Percentiles rank a stretch among this genome's conserved stretches.
phyloP scores from a whole-genome alignment of 169 alveolate species.

The Plasmodium billcollinsi region DNA sequence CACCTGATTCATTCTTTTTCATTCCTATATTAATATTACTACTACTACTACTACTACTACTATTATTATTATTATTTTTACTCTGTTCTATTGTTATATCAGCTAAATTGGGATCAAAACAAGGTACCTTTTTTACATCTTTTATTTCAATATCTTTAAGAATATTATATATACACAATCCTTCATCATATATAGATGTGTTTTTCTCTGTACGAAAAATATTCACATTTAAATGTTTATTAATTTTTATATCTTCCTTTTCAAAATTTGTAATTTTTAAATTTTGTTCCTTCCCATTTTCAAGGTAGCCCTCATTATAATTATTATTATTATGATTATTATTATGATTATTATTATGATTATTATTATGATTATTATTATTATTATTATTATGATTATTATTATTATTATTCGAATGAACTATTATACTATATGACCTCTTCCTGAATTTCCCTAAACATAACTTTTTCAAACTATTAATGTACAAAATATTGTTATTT shows the following conservation, averaged over 20 bases:
- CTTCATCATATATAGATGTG: conserved; percentile 34
- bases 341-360: neutral
- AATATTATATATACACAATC: conserved; percentile 12
- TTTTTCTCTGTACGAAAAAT: conserved; percentile 20
- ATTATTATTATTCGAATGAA: too few relatives aligned
- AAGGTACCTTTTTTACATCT: conserved; percentile 27
- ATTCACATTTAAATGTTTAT: conserved; percentile 38
- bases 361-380: neutral
- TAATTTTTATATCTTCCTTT: conserved; percentile 24
- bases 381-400: neutral
- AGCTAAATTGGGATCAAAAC: conserved; percentile 3
- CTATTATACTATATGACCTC: too few relatives aligned
- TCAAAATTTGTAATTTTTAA: conserved; percentile 16
- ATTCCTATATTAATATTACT: too few relatives aligned
- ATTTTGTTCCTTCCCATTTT: neutral
- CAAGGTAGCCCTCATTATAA: neutral
- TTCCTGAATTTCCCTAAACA: too few relatives aligned
- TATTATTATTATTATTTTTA: too few relatives aligned
- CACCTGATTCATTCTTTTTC: neutral
- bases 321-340: neutral
- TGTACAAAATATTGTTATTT: too few relatives aligned
- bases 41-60: too few relatives aligned
- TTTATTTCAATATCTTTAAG: conserved; percentile 36
- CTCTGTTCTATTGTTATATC: neutral
- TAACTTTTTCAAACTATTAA: too few relatives aligned